Percentiles rank a stretch among this genome's conserved stretches.
Conservation (phyloP, 1,284 basidiomycete genomes). For the Tilletiaria anomala region DNA sequence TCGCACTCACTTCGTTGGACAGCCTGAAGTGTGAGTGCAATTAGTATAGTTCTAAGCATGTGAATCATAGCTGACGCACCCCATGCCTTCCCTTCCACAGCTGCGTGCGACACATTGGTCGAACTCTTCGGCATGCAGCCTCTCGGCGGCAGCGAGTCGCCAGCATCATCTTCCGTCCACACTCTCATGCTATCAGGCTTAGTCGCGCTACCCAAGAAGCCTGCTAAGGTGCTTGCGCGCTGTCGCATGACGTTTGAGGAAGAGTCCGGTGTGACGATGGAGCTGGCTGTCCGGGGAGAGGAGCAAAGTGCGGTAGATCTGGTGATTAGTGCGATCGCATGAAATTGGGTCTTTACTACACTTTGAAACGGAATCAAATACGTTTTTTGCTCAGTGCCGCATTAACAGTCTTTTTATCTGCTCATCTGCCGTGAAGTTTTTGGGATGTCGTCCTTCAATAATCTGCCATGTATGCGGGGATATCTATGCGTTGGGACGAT, state of each 20-base stretch:
- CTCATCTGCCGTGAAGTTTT: no score
- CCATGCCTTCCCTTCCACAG: conserved; percentile 44
- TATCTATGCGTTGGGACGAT: no score
- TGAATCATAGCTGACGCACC: conserved; percentile 1
- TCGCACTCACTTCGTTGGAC: conserved; percentile 80
- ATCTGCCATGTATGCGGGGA: no score
- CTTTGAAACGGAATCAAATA: no score
- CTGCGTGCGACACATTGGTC: conserved; percentile 78
- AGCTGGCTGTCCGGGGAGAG: conserved; percentile 83
- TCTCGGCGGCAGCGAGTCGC: conserved; percentile 48
- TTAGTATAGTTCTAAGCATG: conserved; percentile 5
- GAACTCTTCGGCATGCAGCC: conserved; percentile 95
- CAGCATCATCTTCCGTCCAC: conserved; percentile 67
- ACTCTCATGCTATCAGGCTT: conserved; percentile 84
- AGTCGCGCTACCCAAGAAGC: conserved; percentile 65
- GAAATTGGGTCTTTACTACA: no score
- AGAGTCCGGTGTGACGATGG: conserved; percentile 85
- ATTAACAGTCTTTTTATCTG: no score
- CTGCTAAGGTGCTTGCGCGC: conserved; percentile 79
- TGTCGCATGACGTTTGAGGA: conserved; percentile 88
- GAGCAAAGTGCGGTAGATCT: conserved; percentile 69
- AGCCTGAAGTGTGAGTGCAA: conserved; percentile 85
- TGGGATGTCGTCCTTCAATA: no score
- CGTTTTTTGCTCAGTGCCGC: no score
- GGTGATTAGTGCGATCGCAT: conserved; percentile 68